phyloP scores from a whole-genome alignment of 2,329 filamentous ascomycete species.

The Penicillium vulpinum region DNA sequence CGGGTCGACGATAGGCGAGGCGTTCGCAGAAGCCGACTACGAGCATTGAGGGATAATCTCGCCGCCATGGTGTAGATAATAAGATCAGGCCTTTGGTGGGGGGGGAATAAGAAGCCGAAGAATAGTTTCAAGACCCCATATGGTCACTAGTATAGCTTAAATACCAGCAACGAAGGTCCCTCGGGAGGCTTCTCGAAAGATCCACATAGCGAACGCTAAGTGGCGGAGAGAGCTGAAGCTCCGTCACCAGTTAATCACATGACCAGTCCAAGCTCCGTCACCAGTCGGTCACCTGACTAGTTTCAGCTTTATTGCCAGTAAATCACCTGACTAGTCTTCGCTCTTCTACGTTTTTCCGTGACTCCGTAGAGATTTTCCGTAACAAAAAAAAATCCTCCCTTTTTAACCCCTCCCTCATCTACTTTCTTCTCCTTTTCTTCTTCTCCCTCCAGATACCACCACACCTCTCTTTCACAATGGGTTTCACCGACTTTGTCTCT shows the following conservation, averaged over 20 bases:
- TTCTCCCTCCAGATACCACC: conserved; percentile 21
- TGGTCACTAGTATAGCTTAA: conserved; percentile 9
- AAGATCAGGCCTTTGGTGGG: not conserved
- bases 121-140: not conserved
- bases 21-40: conserved; percentile 32
- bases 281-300: conserved; percentile 6
- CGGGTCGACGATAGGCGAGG: conserved; percentile 24
- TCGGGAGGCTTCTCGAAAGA: conserved; percentile 41
- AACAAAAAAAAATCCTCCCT: conserved; percentile 31
- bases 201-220: conserved; percentile 32
- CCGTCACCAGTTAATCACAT: conserved; percentile 24
- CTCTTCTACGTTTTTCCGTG: conserved; percentile 20
- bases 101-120: not conserved
- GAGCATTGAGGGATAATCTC: conserved; percentile 32
- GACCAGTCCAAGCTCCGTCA: not conserved
- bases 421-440: conserved; percentile 24
- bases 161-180: conserved; percentile 10
- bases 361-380: conserved; percentile 12
- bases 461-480: conserved; percentile 52
- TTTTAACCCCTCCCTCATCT: conserved; percentile 33
- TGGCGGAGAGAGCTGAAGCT: conserved; percentile 31
- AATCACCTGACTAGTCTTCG: conserved; percentile 4
- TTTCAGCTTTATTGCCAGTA: conserved; percentile 29
- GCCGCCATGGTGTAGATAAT: conserved; percentile 31
- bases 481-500: conserved; percentile 66